These are phyloP conservation scores for Thyridium curvatum DNA, from an alignment of 2,329 filamentous ascomycete species.

Conservation along the genomic window DNA sequence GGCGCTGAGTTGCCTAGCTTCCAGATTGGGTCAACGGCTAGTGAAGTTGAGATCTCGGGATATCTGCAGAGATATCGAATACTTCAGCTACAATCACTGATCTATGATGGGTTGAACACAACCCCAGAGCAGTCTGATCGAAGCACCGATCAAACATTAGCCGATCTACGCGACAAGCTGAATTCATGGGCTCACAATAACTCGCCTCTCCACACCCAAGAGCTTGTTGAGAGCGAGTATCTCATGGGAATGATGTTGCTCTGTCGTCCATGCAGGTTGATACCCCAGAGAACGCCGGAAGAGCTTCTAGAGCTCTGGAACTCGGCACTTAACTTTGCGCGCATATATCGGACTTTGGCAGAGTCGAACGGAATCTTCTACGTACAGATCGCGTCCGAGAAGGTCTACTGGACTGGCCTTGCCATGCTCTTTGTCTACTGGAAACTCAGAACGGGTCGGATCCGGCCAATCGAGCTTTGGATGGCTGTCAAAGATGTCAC, in stretches of 20 bases:
- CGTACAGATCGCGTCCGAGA: conserved; percentile 16
- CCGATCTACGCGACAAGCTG: conserved; percentile 5
- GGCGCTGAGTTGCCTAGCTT: conserved; percentile 12
- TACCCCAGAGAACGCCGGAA: conserved; percentile 6
- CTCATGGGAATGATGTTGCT: conserved; percentile 15
- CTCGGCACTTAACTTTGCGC: conserved; percentile 9
- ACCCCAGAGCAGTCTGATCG: neutral
- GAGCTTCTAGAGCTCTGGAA: conserved; percentile 13
- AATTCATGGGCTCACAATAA: conserved; percentile 8
- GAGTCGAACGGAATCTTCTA: conserved; percentile 16
- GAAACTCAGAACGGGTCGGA: conserved; percentile 6
- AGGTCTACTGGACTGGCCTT: conserved; percentile 16
- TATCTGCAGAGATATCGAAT: conserved; percentile 16
- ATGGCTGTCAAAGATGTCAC: conserved; percentile 13
- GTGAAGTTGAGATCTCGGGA: conserved; percentile 11
- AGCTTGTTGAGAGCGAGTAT: conserved; percentile 14
- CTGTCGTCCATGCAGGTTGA: conserved; percentile 10
- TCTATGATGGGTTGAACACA: conserved; percentile 11
- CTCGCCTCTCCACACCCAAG: conserved; percentile 9
- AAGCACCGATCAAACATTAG: neutral
- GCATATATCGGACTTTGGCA: conserved; percentile 13
- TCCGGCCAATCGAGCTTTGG: conserved; percentile 11
- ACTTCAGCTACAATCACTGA: conserved; percentile 14
- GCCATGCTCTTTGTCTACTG: conserved; percentile 14
- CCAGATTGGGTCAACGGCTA: conserved; percentile 13